Percentiles rank a stretch among this genome's conserved stretches.
Conservation (phyloP, 1,139 yeast genomes). For the Saccharomyces pastorianus region DNA sequence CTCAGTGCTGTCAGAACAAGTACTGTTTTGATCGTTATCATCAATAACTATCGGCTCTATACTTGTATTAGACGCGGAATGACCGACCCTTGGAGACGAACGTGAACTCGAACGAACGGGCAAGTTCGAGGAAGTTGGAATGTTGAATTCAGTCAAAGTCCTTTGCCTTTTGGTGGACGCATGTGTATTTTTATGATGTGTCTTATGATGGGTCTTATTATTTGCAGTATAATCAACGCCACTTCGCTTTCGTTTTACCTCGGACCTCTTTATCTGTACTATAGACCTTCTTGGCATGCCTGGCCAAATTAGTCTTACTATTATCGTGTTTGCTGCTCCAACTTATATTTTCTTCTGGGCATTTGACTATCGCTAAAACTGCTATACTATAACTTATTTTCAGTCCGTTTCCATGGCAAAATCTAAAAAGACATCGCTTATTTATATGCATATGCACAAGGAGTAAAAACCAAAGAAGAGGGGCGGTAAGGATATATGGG, state of each 20-base stretch:
- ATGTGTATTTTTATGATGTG: slow-evolving; percentile 3
- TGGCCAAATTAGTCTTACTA: not conserved
- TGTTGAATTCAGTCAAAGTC: slow-evolving; percentile 22
- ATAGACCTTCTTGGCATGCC: slow-evolving; percentile 8
- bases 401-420: not conserved
- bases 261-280: slow-evolving; percentile 11
- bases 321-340: not conserved
- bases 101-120: slow-evolving; percentile 3
- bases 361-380: not conserved
- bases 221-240: not conserved
- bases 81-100: not conserved
- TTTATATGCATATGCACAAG: not conserved
- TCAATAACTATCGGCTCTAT: not conserved
- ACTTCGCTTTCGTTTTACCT: slow-evolving; percentile 9
- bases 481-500: slow-evolving; percentile 49
- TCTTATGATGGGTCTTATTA: not conserved
- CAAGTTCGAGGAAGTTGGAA: slow-evolving; percentile 15
- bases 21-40: not conserved
- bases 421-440: not conserved
- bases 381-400: not conserved
- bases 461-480: not conserved
- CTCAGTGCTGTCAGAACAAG: not conserved
- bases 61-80: not conserved
- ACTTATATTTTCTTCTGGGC: not conserved
- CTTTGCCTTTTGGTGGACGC: slow-evolving; percentile 17